Conservation (phyloP, 2,329 filamentous ascomycete species). For the Parastagonospora avenae region DNA sequence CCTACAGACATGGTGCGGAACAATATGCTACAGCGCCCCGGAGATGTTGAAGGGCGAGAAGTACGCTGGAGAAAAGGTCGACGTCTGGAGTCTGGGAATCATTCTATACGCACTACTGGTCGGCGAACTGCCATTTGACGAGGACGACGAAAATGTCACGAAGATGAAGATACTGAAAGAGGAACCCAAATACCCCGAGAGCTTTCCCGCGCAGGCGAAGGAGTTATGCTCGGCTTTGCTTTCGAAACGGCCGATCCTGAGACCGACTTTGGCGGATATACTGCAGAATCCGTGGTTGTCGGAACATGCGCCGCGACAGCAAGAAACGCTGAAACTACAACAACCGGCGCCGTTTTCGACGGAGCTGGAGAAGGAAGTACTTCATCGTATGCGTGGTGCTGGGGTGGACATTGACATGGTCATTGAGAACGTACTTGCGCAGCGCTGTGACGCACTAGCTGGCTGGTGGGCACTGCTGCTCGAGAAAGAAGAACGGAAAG, state of each 20-base stretch:
- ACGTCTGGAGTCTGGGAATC: slow-evolving; percentile 90
- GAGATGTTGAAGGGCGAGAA: slow-evolving; percentile 99
- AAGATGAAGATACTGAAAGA: slow-evolving; percentile 83
- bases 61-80: slow-evolving; percentile 96
- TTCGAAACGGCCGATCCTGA: slow-evolving; percentile 84
- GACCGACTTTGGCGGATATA: slow-evolving; percentile 83
- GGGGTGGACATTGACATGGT: slow-evolving; percentile 94
- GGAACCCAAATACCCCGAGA: slow-evolving; percentile 83
- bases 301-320: slow-evolving; percentile 85
- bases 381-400: slow-evolving; percentile 90
- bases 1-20: slow-evolving; percentile 96
- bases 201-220: slow-evolving; percentile 77
- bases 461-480: slow-evolving; percentile 96
- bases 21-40: slow-evolving; percentile 94
- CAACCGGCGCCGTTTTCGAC: slow-evolving; percentile 85
- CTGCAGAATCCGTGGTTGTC: slow-evolving; percentile 85
- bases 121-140: slow-evolving; percentile 91
- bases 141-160: slow-evolving; percentile 88
- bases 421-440: slow-evolving; percentile 89
- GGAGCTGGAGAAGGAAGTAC: slow-evolving; percentile 82
- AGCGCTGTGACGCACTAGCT: slow-evolving; percentile 85
- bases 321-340: slow-evolving; percentile 83
- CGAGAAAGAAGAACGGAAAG: slow-evolving; percentile 93
- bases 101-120: slow-evolving; percentile 83
- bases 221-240: slow-evolving; percentile 79